Conservation (phyloP, 2,329 filamentous ascomycete species). For the Alternaria sp. region DNA sequence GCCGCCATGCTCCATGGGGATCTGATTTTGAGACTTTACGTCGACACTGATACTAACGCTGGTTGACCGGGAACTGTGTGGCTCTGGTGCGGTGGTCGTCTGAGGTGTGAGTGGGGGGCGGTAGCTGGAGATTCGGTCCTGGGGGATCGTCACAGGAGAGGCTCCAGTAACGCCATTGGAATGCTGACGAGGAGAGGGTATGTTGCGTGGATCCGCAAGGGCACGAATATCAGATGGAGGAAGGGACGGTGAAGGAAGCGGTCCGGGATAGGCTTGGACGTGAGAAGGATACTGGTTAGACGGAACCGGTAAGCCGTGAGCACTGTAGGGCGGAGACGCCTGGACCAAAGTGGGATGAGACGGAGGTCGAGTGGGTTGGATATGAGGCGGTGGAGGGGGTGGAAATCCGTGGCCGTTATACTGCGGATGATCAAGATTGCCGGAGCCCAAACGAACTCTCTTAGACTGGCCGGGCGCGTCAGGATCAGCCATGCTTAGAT, state of each 20-base stretch:
- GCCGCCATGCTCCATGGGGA: slow-evolving; percentile 49
- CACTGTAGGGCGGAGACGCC: slow-evolving; percentile 40
- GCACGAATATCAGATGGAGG: slow-evolving; percentile 47
- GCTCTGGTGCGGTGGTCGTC: slow-evolving; percentile 34
- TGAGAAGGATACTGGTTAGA: slow-evolving; percentile 35
- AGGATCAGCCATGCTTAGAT: slow-evolving; percentile 54
- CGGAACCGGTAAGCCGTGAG: slow-evolving; percentile 39
- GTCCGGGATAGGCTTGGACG: slow-evolving; percentile 33
- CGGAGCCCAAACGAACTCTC: slow-evolving; percentile 51
- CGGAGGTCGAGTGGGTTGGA: slow-evolving; percentile 41
- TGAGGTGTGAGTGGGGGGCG: slow-evolving; percentile 46
- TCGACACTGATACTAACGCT: slow-evolving; percentile 41
- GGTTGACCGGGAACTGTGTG: slow-evolving; percentile 35
- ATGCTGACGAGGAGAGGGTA: slow-evolving; percentile 47
- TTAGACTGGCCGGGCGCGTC: slow-evolving; percentile 50
- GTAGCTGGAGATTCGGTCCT: slow-evolving; percentile 48
- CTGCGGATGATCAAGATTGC: slow-evolving; percentile 35
- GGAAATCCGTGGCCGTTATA: slow-evolving; percentile 48
- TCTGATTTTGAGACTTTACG: slow-evolving; percentile 39
- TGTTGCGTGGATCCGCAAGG: slow-evolving; percentile 46
- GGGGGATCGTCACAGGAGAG: slow-evolving; percentile 43
- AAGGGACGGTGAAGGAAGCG: slow-evolving; percentile 44
- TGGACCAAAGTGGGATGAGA: slow-evolving; percentile 44
- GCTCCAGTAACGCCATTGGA: slow-evolving; percentile 47
- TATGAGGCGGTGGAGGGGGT: slow-evolving; percentile 44